A percentile compares a stretch with the other conserved stretches of the same genome.
These are phyloP conservation scores for Clonostachys rhizophaga DNA, from an alignment of 2,329 filamentous ascomycete species.

Conservation along the genomic window DNA sequence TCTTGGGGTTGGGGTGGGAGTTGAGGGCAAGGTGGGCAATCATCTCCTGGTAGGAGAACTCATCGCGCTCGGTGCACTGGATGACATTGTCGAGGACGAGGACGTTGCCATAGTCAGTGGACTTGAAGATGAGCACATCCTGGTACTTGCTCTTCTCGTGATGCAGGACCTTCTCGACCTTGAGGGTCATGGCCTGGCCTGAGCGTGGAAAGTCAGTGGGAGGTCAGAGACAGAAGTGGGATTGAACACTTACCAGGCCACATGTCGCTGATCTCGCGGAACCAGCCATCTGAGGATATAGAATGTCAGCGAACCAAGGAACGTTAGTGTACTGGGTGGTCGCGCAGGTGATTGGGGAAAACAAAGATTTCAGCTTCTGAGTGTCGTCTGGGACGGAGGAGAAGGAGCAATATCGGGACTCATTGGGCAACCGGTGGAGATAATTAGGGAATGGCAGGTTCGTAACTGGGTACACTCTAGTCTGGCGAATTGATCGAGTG, in stretches of 20 bases:
- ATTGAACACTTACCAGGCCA: conserved; percentile 63
- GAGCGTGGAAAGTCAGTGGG: conserved; percentile 1
- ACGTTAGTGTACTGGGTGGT: no score
- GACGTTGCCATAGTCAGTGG: conserved; percentile 92
- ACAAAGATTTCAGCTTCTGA: no score
- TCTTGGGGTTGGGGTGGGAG: conserved; percentile 97
- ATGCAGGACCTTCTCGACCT: conserved; percentile 96
- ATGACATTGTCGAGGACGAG: conserved; percentile 98
- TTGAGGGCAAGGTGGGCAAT: conserved; percentile 98
- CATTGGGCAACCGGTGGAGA: no score
- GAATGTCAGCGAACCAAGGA: neutral
- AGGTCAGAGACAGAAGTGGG: neutral
- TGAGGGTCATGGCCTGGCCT: conserved; percentile 97
- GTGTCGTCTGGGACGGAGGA: no score
- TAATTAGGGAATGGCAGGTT: no score
- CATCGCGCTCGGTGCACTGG: conserved; percentile 96
- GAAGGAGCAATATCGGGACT: no score
- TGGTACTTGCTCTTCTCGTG: conserved; percentile 99
- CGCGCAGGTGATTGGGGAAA: no score
- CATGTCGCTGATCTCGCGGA: conserved; percentile 98
- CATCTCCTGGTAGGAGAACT: conserved; percentile 99
- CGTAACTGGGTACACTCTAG: neutral
- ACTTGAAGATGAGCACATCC: conserved; percentile 98
- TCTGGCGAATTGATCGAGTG: conserved; percentile 6
- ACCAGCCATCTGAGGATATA: conserved; percentile 85